Evolutionary conservation across 345 rosid species (phyloP).

Genomic region (Acer campestre): DNA sequence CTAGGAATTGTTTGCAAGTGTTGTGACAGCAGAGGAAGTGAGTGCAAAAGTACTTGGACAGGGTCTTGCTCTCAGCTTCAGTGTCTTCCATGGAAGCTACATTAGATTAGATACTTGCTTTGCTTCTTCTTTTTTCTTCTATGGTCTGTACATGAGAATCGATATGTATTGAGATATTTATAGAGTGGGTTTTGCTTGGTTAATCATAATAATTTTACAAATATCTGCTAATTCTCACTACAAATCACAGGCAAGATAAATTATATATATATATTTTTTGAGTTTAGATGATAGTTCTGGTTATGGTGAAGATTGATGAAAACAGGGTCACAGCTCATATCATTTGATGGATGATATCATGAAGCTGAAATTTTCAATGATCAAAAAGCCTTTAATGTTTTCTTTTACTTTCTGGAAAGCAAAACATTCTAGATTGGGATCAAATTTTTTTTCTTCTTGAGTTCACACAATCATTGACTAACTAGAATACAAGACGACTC

Average conservation of each 20-base stretch:
- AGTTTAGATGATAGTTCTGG: neutral
- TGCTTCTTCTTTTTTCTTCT: neutral
- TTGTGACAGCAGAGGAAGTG: slow-evolving; percentile 45
- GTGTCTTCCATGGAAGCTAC: slow-evolving; percentile 58
- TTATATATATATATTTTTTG: no score
- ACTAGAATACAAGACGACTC: neutral
- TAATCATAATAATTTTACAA: neutral
- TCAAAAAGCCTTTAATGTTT: neutral
- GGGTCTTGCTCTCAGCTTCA: slow-evolving; percentile 53
- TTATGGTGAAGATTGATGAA: neutral
- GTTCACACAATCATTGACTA: neutral
- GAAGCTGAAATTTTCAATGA: neutral
- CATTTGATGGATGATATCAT: neutral
- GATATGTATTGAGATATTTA: neutral
- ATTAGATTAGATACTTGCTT: slow-evolving; percentile 9
- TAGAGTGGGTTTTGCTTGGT: neutral
- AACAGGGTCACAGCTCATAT: no score
- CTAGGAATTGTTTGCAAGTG: slow-evolving; percentile 71
- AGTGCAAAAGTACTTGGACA: slow-evolving; percentile 46
- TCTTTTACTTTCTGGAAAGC: neutral
- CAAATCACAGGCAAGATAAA: neutral
- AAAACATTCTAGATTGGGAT: neutral
- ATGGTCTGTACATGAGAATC: neutral
- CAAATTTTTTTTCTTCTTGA: neutral
- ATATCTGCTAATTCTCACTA: neutral